Evolutionary conservation across 139 green algal genomes (phyloP).

Genomic region (Haematococcus lacustris): DNA sequence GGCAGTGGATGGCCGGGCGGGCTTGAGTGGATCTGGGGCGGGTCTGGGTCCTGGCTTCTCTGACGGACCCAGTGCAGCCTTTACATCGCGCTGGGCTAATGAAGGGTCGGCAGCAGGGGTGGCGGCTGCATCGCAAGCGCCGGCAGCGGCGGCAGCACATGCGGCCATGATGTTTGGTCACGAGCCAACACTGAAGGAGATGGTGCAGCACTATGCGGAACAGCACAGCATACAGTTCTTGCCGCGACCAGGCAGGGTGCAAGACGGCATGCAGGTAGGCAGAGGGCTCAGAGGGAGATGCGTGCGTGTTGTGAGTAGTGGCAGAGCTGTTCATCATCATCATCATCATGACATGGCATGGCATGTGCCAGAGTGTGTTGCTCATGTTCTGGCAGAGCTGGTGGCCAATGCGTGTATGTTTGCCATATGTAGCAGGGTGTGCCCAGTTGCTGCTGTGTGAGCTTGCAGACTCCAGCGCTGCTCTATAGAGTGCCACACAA

Average conservation of each 20-base stretch:
- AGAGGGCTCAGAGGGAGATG: no score
- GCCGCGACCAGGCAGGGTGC: slow-evolving; percentile 71
- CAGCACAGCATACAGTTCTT: slow-evolving; percentile 82
- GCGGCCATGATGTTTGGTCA: not conserved
- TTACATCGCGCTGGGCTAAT: slow-evolving; percentile 7
- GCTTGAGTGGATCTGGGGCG: not conserved
- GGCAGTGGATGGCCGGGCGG: slow-evolving; percentile 42
- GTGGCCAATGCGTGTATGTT: no score
- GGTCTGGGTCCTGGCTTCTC: not conserved
- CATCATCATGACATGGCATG: no score
- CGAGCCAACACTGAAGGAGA: slow-evolving; percentile 61
- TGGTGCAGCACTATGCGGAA: slow-evolving; percentile 73
- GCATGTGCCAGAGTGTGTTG: no score
- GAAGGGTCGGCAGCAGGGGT: slow-evolving; percentile 5
- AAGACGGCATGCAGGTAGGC: slow-evolving; percentile 85
- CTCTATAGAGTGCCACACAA: no score
- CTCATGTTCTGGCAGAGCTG: no score
- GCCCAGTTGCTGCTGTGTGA: no score
- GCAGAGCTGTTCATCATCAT: no score
- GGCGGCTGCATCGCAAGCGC: not conserved
- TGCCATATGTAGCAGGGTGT: no score
- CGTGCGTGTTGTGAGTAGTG: no score
- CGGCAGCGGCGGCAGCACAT: not conserved
- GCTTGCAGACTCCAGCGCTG: no score
- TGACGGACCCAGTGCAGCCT: not conserved